Evolutionary conservation across 2,329 filamentous ascomycete species (phyloP).

Genomic region (Berkeleyomyces rouxiae): DNA sequence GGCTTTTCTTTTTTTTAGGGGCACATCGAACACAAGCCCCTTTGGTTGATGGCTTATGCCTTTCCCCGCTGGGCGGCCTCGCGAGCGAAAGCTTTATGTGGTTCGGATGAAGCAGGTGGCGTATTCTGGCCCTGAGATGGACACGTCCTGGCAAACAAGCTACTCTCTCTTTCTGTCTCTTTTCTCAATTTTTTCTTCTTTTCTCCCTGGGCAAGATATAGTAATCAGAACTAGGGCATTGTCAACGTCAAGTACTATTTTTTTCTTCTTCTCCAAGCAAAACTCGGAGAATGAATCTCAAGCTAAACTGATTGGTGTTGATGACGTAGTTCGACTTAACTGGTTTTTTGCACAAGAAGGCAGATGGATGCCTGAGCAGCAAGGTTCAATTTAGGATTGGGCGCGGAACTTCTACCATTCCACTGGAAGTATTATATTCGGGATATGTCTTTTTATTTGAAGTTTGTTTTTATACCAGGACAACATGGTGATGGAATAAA

Average conservation of each 20-base stretch:
- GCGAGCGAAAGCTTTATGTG: slow-evolving; percentile 9
- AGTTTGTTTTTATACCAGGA: not conserved
- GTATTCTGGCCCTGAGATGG: slow-evolving; percentile 7
- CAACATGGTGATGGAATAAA: not conserved
- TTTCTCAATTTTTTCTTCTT: not conserved
- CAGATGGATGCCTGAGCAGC: not conserved
- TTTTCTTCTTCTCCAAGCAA: not conserved
- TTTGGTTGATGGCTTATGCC: not conserved
- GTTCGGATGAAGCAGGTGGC: slow-evolving; percentile 11
- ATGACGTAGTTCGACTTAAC: too few relatives aligned
- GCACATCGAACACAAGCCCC: not conserved
- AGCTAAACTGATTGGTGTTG: too few relatives aligned
- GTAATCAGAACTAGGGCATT: not conserved
- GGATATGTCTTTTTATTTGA: slow-evolving; percentile 2
- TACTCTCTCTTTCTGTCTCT: not conserved
- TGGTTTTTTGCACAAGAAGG: too few relatives aligned
- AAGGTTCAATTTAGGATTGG: not conserved
- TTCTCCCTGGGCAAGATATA: not conserved
- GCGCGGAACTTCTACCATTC: slow-evolving; percentile 3
- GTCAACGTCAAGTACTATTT: not conserved
- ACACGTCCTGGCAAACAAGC: slow-evolving; percentile 7
- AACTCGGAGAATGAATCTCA: too few relatives aligned
- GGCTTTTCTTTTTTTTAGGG: not conserved
- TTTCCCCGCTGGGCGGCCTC: slow-evolving; percentile 1
- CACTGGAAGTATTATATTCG: slow-evolving; percentile 7